These are phyloP conservation scores for Eucalyptus regnans DNA, from an alignment of 345 rosid genomes.

Conservation along the genomic window DNA sequence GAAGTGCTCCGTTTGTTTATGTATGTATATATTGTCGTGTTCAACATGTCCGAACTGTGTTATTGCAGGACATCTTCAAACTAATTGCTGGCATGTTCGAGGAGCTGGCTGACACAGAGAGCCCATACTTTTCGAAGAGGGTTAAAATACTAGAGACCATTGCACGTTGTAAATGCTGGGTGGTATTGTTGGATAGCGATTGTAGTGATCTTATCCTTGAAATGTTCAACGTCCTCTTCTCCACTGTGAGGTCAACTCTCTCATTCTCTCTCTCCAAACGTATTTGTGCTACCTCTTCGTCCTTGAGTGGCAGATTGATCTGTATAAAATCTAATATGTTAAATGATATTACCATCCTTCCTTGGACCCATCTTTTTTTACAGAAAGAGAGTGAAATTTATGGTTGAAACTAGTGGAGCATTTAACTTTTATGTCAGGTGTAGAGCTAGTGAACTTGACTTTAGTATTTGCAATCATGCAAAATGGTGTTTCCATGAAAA, in stretches of 20 bases:
- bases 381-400: not conserved
- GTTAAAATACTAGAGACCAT: constrained; percentile 72
- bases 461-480: not conserved
- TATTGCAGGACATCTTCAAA: constrained; percentile 56
- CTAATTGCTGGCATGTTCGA: constrained; percentile 47
- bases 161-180: constrained; percentile 61
- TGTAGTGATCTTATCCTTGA: constrained; percentile 52
- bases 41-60: not conserved
- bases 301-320: not conserved
- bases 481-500: not conserved
- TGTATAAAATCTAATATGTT: not conserved
- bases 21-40: not conserved
- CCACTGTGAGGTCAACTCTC: constrained; percentile 51
- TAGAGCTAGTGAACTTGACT: not conserved
- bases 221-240: constrained; percentile 71
- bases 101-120: constrained; percentile 57
- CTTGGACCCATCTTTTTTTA: not conserved
- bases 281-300: not conserved
- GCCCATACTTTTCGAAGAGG: constrained; percentile 71
- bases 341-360: not conserved
- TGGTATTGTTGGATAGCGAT: constrained; percentile 64
- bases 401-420: not conserved
- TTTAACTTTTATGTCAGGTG: not conserved
- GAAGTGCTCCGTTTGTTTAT: not conserved
- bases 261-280: not conserved